Evolutionary conservation across 2,329 filamentous ascomycete species (phyloP), one percentile per base, ranked within the genome.

Genomic region (Samsoniella hepiali): DNA sequence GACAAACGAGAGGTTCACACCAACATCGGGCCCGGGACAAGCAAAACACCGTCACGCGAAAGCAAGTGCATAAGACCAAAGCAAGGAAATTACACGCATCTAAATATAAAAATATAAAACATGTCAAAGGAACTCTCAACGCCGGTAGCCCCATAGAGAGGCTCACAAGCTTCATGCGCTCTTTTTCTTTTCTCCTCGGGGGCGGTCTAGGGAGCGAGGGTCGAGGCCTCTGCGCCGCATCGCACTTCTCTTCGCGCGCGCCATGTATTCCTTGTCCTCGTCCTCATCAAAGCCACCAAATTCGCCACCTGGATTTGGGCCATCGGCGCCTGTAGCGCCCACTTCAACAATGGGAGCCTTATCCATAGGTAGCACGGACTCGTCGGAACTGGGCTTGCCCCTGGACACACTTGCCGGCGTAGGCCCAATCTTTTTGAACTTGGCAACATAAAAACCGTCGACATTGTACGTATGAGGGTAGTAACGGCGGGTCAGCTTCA

Each of bases 401-500:
- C 70, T 72, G 61, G 65, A 56, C 53, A 67, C 67, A 65, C 84
- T 86, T 63, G 82, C 78, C 1, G 91, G 88, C 47, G 90, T 91
- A 3, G 91, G 90, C 0, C 87, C 94, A 17, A 86, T 86, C 84
- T 99, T 99, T 78, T 96, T 93, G 79, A 99, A 90, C 78, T 99
- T 99, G 72, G 93, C 91, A 66, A 99, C 95, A 75, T 93, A 99
- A 87, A 99, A 99, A 67, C 95, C 95, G 75, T 98, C 95, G 40
- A 99, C 93, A 78, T 97, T 97, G 81, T 95, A 92, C 27, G 90
- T 85, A 75, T 97, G 92, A 0, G 93, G 92, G 78, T 96, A 97
- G 81, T 92, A 97, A 63, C 93, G 83, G 67, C 91, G 83, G 17
- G 93, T 93, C 74, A 93, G 81, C 72, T 89, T 91, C 81, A 99